phyloP scores from a whole-genome alignment of 495 filamentous ascomycete genomes.

The Glutinoglossum americanum region DNA sequence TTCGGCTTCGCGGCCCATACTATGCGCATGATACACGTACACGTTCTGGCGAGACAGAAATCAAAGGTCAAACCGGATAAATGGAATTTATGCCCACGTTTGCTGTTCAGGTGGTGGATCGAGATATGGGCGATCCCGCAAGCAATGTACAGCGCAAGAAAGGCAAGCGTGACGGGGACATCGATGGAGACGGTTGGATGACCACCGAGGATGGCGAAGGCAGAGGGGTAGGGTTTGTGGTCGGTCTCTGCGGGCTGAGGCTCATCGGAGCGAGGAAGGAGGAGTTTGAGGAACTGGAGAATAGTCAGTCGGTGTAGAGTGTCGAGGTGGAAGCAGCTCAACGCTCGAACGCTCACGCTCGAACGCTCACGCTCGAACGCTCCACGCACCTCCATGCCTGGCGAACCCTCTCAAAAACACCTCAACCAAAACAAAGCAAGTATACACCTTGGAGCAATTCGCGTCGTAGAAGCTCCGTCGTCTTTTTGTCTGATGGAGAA shows the following conservation, averaged over 20 bases:
- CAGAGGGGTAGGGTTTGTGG: slow-evolving; percentile 19
- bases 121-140: slow-evolving; percentile 40
- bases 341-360: not conserved
- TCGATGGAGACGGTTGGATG: slow-evolving; percentile 33
- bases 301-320: too few relatives aligned
- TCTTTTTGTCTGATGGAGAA: too few relatives aligned
- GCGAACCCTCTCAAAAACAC: too few relatives aligned
- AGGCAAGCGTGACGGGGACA: slow-evolving; percentile 39
- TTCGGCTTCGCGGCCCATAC: slow-evolving; percentile 27
- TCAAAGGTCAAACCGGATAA: slow-evolving; percentile 47
- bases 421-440: too few relatives aligned
- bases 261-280: not conserved
- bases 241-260: not conserved
- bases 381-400: too few relatives aligned
- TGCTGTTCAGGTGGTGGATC: slow-evolving; percentile 37
- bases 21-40: slow-evolving; percentile 42
- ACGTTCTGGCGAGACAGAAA: slow-evolving; percentile 55
- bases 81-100: slow-evolving; percentile 43
- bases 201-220: slow-evolving; percentile 34
- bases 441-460: too few relatives aligned
- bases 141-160: slow-evolving; percentile 39
- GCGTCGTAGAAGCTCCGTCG: too few relatives aligned
- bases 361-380: not conserved
- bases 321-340: too few relatives aligned
- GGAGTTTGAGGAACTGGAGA: not conserved